Percentiles rank a stretch among this genome's conserved stretches.
These are phyloP conservation scores for Kodamaea restingae DNA, from an alignment of 805 yeast genomes.

Conservation along the genomic window DNA sequence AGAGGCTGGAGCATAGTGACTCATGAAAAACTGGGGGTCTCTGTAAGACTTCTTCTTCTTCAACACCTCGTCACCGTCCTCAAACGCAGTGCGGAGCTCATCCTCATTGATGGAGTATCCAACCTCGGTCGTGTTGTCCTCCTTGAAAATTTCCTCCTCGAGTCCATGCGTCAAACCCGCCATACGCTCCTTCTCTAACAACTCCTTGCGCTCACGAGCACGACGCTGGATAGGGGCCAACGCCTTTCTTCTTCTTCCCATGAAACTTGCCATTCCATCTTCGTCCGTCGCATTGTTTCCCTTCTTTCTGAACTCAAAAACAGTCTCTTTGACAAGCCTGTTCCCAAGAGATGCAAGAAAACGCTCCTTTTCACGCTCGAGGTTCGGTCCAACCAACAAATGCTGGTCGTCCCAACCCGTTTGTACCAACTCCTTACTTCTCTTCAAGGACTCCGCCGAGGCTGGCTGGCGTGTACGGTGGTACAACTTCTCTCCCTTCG, in stretches of 20 bases:
- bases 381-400: conserved; percentile 69
- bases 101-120: conserved; percentile 47
- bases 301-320: conserved; percentile 73
- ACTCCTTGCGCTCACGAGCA: conserved; percentile 64
- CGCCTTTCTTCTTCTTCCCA: conserved; percentile 83
- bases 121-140: conserved; percentile 35
- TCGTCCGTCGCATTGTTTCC: conserved; percentile 44
- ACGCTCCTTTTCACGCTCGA: conserved; percentile 66
- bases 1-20: conserved; percentile 83
- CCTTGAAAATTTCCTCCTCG: conserved; percentile 68
- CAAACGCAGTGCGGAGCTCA: conserved; percentile 46
- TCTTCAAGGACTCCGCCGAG: conserved; percentile 75
- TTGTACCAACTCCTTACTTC: conserved; percentile 72
- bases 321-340: conserved; percentile 79
- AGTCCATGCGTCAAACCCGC: conserved; percentile 71
- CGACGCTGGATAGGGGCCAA: conserved; percentile 82
- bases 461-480: conserved; percentile 84
- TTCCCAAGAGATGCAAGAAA: conserved; percentile 70
- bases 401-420: conserved; percentile 90
- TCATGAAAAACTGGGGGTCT: conserved; percentile 77
- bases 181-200: conserved; percentile 66
- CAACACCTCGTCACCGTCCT: conserved; percentile 46
- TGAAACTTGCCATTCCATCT: conserved; percentile 69
- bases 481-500: conserved; percentile 84
- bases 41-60: conserved; percentile 48